These are phyloP conservation scores for Capillidium rhysosporum DNA, from an alignment of 371 early-diverging fungal genomes.

Conservation along the genomic window DNA sequence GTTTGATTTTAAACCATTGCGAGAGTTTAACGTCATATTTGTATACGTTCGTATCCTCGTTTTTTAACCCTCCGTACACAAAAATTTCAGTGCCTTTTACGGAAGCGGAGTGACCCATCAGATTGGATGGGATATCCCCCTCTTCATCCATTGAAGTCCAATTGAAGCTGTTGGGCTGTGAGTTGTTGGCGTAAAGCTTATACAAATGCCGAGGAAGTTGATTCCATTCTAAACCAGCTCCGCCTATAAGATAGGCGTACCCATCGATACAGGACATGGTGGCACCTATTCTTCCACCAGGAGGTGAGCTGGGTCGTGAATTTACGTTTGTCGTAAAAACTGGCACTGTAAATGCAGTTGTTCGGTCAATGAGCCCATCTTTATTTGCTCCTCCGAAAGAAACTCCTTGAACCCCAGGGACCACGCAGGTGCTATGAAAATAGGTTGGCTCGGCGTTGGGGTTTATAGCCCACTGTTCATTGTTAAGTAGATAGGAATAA, in stretches of 20 bases:
- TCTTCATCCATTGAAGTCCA: not conserved
- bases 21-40: not conserved
- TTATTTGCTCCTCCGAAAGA: not conserved
- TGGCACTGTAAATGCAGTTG: not conserved
- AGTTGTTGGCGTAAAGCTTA: not conserved
- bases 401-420: not conserved
- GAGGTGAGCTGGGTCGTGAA: no score
- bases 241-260: constrained; percentile 1
- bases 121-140: not conserved
- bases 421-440: not conserved
- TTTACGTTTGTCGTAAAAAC: not conserved
- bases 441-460: not conserved
- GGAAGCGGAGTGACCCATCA: constrained; percentile 1
- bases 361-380: not conserved
- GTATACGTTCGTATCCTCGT: not conserved
- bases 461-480: not conserved
- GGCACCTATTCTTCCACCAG: not conserved
- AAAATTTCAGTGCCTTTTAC: not conserved
- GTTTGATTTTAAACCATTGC: not conserved
- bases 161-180: not conserved
- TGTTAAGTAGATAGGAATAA: not conserved
- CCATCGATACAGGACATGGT: constrained; percentile 1
- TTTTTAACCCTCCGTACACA: not conserved
- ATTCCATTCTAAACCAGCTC: constrained; percentile 1
- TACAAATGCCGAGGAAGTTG: not conserved